Evolutionary conservation across 331 rosid genomes (phyloP).

Genomic region (Telfairia occidentalis): DNA sequence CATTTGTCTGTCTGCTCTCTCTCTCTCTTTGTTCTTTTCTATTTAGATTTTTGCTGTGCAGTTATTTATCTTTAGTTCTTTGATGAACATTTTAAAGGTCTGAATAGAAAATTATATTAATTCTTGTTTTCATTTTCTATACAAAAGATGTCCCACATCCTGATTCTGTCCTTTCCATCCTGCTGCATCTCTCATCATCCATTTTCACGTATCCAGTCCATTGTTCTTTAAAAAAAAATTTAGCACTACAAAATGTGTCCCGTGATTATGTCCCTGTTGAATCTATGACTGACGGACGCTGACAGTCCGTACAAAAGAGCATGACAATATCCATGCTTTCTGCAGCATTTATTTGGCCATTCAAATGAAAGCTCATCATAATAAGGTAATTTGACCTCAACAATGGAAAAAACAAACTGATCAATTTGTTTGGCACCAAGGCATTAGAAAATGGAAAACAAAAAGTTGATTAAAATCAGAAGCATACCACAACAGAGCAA

Average conservation of each 20-base stretch:
- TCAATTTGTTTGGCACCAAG: not conserved
- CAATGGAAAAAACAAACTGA: not conserved
- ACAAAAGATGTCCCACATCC: not conserved
- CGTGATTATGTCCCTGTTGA: not conserved
- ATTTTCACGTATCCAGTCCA: not conserved
- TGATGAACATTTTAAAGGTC: not conserved
- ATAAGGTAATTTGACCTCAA: not conserved
- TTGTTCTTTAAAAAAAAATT: not conserved
- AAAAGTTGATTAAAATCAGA: not conserved
- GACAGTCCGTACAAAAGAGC: not conserved
- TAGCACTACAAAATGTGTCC: not conserved
- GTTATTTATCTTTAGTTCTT: not conserved
- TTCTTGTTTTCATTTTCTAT: not conserved
- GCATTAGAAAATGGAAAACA: not conserved
- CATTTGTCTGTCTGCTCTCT: not conserved
- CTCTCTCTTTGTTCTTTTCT: not conserved
- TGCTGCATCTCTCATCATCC: not conserved
- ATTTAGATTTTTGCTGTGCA: not conserved
- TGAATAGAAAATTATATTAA: not conserved
- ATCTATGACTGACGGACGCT: not conserved
- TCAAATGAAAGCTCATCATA: not conserved
- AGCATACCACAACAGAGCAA: conserved; percentile 76
- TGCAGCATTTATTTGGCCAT: not conserved
- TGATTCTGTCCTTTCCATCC: not conserved
- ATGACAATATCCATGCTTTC: not conserved